Conservation (phyloP, 495 filamentous ascomycete species). For the Talaromyces nanjingensis region DNA sequence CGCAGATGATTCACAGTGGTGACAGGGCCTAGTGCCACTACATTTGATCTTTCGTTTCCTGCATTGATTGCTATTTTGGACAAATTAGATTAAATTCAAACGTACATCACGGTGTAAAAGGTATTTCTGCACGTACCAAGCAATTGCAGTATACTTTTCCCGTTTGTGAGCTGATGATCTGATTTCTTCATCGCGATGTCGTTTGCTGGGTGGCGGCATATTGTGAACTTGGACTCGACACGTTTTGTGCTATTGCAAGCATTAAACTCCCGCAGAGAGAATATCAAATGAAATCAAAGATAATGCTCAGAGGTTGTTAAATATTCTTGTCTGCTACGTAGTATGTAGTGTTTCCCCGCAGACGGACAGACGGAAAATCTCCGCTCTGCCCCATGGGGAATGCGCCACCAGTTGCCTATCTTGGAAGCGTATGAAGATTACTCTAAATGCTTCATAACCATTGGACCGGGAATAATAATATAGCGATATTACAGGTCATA, state of each 20-base stretch:
- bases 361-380: background rate
- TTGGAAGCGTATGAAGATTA: background rate
- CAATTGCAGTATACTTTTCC: background rate
- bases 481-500: background rate
- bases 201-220: background rate
- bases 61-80: slow-evolving; percentile 60
- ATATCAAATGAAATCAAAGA: no score
- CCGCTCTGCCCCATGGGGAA: background rate
- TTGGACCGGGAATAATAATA: no score
- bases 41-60: slow-evolving; percentile 90
- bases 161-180: background rate
- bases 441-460: no score
- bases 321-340: background rate
- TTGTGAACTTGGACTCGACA: background rate
- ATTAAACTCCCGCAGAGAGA: background rate
- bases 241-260: background rate
- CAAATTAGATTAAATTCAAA: background rate
- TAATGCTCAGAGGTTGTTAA: background rate
- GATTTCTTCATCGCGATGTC: background rate
- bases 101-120: background rate
- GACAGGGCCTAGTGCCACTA: slow-evolving; percentile 71
- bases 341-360: background rate
- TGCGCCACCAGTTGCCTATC: background rate
- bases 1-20: slow-evolving; percentile 56
- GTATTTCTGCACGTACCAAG: background rate